Percentiles rank a stretch among this genome's conserved stretches.
Conservation (phyloP, 768 basidiomycete species). For the Boletus bicolor region DNA sequence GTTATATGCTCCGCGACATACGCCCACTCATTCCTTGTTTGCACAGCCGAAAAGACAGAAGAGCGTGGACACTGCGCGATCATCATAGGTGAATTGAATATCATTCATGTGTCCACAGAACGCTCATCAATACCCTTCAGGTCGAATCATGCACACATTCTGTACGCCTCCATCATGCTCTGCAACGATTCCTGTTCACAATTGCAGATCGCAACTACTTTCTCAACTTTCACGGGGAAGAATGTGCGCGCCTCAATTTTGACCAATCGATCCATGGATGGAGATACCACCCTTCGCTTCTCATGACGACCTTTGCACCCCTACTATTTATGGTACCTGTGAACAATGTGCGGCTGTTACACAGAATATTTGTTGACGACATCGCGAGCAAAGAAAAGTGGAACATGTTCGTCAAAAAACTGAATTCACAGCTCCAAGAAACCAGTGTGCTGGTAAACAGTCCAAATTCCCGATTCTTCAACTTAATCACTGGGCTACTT, state of each 20-base stretch:
- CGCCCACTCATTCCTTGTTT: neutral
- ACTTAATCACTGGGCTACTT: neutral
- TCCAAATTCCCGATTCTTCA: neutral
- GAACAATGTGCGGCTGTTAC: constrained; percentile 41
- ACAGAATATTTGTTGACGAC: constrained; percentile 49
- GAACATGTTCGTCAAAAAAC: constrained; percentile 41
- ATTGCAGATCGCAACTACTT: constrained; percentile 35
- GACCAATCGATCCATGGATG: constrained; percentile 32
- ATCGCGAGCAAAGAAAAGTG: constrained; percentile 42
- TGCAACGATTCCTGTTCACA: neutral
- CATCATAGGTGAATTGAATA: constrained; percentile 18
- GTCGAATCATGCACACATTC: constrained; percentile 31
- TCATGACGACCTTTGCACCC: constrained; percentile 38
- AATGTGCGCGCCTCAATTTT: constrained; percentile 39
- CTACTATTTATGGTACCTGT: constrained; percentile 53
- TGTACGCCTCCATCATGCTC: constrained; percentile 15
- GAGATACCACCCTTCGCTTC: constrained; percentile 29
- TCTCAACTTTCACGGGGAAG: constrained; percentile 43
- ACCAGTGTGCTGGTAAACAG: constrained; percentile 49
- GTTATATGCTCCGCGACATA: neutral
- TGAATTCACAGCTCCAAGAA: constrained; percentile 50
- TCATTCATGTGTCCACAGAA: neutral
- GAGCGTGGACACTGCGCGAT: constrained; percentile 17
- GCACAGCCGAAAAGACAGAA: constrained; percentile 11
- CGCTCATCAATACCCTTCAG: constrained; percentile 12